phyloP scores from a whole-genome alignment of 768 basidiomycete species.

The Lentinula sp. region DNA sequence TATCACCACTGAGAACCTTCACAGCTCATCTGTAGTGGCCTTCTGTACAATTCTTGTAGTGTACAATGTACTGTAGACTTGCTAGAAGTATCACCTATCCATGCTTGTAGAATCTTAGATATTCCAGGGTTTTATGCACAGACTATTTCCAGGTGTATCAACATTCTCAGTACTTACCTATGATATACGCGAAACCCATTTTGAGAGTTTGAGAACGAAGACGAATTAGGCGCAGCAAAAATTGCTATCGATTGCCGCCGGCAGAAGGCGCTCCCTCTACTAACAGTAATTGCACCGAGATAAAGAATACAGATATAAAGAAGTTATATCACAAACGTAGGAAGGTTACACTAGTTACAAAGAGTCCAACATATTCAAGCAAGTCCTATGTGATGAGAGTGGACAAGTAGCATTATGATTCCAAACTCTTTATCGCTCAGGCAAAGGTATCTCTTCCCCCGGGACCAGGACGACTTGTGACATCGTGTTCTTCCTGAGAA shows the following conservation, averaged over 20 bases:
- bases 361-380: background rate
- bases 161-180: background rate
- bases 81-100: too few species aligned
- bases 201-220: background rate
- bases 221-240: background rate
- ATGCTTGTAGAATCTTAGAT: too few species aligned
- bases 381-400: background rate
- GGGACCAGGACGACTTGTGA: conserved; percentile 30
- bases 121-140: too few species aligned
- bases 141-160: too few species aligned
- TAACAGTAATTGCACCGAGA: background rate
- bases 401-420: background rate
- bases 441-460: conserved; percentile 25
- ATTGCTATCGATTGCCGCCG: background rate
- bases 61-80: too few species aligned
- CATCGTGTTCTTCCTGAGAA: conserved; percentile 32
- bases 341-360: background rate
- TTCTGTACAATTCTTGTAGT: too few species aligned
- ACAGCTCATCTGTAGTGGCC: too few species aligned
- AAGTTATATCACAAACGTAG: background rate
- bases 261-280: too few species aligned
- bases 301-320: background rate
- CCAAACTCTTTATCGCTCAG: background rate
- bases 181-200: conserved; percentile 3
- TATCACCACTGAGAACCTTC: too few species aligned